These are phyloP conservation scores for Fraxinus pennsylvanica DNA, from an alignment of 257 asterid genomes.

Conservation along the genomic window DNA sequence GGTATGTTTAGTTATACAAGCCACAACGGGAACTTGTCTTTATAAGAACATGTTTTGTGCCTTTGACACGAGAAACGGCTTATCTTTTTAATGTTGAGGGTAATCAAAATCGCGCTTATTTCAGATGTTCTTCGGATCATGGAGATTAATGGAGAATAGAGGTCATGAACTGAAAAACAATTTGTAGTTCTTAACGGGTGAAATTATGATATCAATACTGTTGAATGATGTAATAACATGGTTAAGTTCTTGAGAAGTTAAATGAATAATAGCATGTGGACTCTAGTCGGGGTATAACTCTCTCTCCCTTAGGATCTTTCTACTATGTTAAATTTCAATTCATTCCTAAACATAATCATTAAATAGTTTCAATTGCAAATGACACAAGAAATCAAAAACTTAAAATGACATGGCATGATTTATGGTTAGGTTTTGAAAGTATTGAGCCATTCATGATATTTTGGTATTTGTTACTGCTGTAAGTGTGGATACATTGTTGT, in stretches of 20 bases:
- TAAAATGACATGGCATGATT: not conserved
- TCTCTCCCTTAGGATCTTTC: too few relatives aligned
- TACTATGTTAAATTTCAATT: too few relatives aligned
- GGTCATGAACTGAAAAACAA: too few relatives aligned
- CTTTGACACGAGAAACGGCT: not conserved
- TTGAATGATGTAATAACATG: not conserved
- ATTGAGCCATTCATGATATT: not conserved
- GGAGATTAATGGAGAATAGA: not conserved
- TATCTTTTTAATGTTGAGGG: not conserved
- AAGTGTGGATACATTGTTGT: not conserved
- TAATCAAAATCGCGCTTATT: not conserved
- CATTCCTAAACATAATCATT: too few relatives aligned
- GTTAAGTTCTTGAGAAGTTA: not conserved
- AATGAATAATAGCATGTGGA: not conserved
- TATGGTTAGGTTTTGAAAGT: not conserved
- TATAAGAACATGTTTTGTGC: not conserved
- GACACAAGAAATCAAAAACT: not conserved
- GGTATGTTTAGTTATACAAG: slow-evolving; percentile 48
- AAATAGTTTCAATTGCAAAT: too few relatives aligned
- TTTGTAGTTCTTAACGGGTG: too few relatives aligned
- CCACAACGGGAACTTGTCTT: slow-evolving; percentile 7
- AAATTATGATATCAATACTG: not conserved
- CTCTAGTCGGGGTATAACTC: not conserved
- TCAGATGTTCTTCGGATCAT: not conserved
- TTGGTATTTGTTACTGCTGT: not conserved